Conservation (phyloP, 179 eudicot genomes). For the Pouteria campechiana region DNA sequence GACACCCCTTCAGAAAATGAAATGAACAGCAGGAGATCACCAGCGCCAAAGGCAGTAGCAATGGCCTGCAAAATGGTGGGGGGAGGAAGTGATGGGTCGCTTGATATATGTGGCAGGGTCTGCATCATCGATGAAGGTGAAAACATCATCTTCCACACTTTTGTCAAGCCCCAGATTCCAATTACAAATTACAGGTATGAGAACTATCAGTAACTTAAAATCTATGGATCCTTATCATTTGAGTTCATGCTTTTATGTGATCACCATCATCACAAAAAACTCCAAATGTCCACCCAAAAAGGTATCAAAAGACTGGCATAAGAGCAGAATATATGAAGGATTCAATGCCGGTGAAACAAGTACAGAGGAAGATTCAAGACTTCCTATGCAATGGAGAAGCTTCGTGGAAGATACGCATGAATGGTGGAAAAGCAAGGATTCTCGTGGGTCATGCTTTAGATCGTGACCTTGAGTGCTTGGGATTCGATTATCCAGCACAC, state of each 20-base stretch:
- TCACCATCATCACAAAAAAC: too few relatives aligned
- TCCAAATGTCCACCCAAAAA: too few relatives aligned
- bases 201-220: not conserved
- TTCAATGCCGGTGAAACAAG: constrained; percentile 64
- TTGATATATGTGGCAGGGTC: constrained; percentile 65
- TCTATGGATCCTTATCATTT: constrained; percentile 1
- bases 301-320: constrained; percentile 44
- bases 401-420: constrained; percentile 27
- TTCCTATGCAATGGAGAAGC: constrained; percentile 59
- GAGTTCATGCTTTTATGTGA: too few relatives aligned
- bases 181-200: constrained; percentile 67
- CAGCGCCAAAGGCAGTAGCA: constrained; percentile 50
- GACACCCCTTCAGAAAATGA: too few relatives aligned
- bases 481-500: constrained; percentile 50
- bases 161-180: constrained; percentile 50
- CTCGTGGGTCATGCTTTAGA: constrained; percentile 73
- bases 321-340: constrained; percentile 51
- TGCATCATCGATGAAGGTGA: constrained; percentile 72
- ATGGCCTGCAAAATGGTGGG: constrained; percentile 86
- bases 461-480: constrained; percentile 52
- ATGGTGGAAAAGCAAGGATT: constrained; percentile 61
- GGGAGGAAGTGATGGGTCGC: constrained; percentile 68
- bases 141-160: constrained; percentile 59
- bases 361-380: constrained; percentile 34
- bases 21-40: too few relatives aligned